Percentiles rank a stretch among this genome's conserved stretches.
These are phyloP conservation scores for Rhinocladiella similis DNA, from an alignment of 2,329 filamentous ascomycete genomes.

Conservation along the genomic window DNA sequence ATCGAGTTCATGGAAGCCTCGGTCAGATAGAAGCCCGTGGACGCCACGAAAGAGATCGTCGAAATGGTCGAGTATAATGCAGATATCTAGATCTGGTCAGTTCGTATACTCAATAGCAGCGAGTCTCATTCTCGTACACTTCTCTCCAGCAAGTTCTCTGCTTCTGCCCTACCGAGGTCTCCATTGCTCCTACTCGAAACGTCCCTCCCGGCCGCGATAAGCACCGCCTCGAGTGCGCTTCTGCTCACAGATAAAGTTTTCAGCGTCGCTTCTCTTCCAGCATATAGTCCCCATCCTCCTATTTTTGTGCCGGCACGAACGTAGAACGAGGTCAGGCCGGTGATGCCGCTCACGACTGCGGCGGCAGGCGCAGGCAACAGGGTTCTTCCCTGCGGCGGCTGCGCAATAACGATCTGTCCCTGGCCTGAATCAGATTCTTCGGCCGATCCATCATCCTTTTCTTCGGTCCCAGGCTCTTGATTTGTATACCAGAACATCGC, in stretches of 20 bases:
- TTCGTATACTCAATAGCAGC: background rate
- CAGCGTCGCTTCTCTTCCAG: slow-evolving; percentile 45
- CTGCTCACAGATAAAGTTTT: slow-evolving; percentile 47
- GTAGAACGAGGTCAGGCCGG: slow-evolving; percentile 47
- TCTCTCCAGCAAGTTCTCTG: slow-evolving; percentile 46
- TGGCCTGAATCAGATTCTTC: slow-evolving; percentile 10
- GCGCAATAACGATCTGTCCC: slow-evolving; percentile 14
- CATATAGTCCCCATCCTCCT: slow-evolving; percentile 45
- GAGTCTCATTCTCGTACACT: slow-evolving; percentile 38
- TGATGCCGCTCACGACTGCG: slow-evolving; percentile 44
- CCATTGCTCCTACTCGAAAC: slow-evolving; percentile 50
- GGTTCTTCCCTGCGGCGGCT: slow-evolving; percentile 31
- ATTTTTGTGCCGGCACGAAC: slow-evolving; percentile 46
- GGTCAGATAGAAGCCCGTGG: slow-evolving; percentile 47
- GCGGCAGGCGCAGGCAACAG: slow-evolving; percentile 46
- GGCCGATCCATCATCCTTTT: slow-evolving; percentile 6
- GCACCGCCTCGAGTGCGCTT: slow-evolving; percentile 45
- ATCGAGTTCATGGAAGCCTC: slow-evolving; percentile 45
- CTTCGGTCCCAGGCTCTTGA: slow-evolving; percentile 13
- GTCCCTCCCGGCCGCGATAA: slow-evolving; percentile 46
- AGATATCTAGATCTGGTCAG: slow-evolving; percentile 36
- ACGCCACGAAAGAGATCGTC: slow-evolving; percentile 48
- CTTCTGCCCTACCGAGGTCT: slow-evolving; percentile 41
- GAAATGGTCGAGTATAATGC: slow-evolving; percentile 46
- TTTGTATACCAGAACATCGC: slow-evolving; percentile 16